Base-by-base conservation (phyloP, 768 basidiomycete genomes). In the Podaxis sp. region DNA sequence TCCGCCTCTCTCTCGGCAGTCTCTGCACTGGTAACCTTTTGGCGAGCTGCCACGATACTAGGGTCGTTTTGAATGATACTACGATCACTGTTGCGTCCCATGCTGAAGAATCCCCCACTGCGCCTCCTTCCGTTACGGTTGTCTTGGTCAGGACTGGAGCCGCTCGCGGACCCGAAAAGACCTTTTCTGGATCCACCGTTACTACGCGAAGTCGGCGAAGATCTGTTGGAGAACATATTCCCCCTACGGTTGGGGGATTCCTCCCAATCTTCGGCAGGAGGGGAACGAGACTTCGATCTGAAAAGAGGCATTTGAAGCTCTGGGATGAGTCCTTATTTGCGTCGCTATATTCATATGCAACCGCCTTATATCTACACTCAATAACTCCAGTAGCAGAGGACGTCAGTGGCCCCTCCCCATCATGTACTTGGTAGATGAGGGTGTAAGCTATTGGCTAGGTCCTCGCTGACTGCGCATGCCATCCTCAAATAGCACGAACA, bases 1-100 rank as follows among this genome's bases (percentile, higher is more conserved):
- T 86, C 84, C 6, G 84, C 85, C 13, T 78, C 79, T 48, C 73
- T 73, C 72, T 86, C 85, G 0, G 82, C 82, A 33, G 70, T 70
- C 68, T 84, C 81, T 0, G 85, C 85, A 36, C 80, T 76, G 0
- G 77, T 65, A 17, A 86, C 78, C 65, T 82, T 85, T 66, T 82
- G 73, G 49, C 81, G 82, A 7, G 84, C 86, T 3, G 71, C 67
- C 7, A 74, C 53, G 64, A 88, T 82, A 30, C 73, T 72, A 6
- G 84, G 81, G 64, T 87, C 85, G 41, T 67, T 65, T 15, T 67
- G 65, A 49, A 72, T 44, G 37, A 52, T 15, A 48, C 53, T 38
- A 24, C 62, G 63, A 48, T 65, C 40, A 22, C 60, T 61, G 46
- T 70, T 68, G 38, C 65, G 63, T 52, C 69, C 58, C 5, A 17